Conservation (phyloP, 495 filamentous ascomycete species). For the Xylaria sp. region DNA sequence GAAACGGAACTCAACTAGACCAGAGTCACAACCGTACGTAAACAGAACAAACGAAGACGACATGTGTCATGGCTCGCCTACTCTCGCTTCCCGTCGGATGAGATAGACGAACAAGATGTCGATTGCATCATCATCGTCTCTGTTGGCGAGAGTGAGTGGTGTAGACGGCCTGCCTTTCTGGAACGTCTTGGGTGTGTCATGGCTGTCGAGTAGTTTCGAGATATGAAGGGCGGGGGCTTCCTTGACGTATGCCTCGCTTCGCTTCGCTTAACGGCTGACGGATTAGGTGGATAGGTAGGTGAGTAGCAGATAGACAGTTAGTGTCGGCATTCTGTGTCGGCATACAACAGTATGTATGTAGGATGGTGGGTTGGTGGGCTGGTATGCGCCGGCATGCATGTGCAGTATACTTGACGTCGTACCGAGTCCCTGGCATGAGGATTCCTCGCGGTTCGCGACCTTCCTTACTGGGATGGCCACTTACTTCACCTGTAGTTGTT, state of each 20-base stretch:
- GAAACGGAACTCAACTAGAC: background rate
- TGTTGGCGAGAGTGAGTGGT: background rate
- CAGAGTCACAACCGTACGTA: background rate
- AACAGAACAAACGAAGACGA: background rate
- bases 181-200: background rate
- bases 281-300: background rate
- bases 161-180: conserved; percentile 16
- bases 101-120: background rate
- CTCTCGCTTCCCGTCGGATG: background rate
- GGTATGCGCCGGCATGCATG: conserved; percentile 11
- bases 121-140: background rate
- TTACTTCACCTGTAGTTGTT: background rate
- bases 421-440: conserved; percentile 18
- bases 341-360: conserved; percentile 12
- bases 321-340: background rate
- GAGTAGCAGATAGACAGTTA: background rate
- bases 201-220: background rate
- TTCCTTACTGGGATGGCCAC: conserved; percentile 2
- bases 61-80: background rate
- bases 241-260: background rate
- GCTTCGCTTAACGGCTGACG: background rate
- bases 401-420: conserved; percentile 8
- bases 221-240: background rate
- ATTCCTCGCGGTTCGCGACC: background rate
- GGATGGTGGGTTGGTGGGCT: background rate